Conservation (phyloP, 2,329 filamentous ascomycete genomes). For the Talaromyces sp. region DNA sequence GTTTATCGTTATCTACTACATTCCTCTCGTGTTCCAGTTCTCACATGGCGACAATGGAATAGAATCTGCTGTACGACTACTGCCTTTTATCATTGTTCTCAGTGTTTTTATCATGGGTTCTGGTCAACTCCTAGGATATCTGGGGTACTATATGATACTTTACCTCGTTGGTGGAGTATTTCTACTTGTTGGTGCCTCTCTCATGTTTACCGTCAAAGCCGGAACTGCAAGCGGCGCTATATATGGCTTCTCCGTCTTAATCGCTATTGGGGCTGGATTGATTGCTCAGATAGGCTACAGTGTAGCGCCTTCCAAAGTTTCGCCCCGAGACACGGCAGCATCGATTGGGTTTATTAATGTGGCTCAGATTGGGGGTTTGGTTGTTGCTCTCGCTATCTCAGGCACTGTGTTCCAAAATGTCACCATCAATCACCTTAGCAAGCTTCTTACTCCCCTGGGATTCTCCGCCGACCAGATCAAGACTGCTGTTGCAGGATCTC, state of each 20-base stretch:
- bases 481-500: neutral
- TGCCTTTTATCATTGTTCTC: neutral
- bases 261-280: neutral
- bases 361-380: slow-evolving; percentile 6
- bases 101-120: neutral
- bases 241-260: slow-evolving; percentile 15
- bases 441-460: neutral
- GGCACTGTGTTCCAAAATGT: slow-evolving; percentile 1
- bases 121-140: neutral
- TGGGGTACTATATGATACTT: neutral
- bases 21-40: neutral
- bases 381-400: neutral
- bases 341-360: neutral
- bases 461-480: neutral
- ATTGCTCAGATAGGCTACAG: slow-evolving; percentile 9
- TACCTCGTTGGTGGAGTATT: neutral
- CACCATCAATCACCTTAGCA: neutral
- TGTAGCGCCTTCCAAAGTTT: neutral
- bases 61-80: neutral
- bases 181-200: neutral
- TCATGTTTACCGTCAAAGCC: neutral
- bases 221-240: slow-evolving; percentile 17
- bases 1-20: neutral
- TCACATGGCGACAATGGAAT: neutral
- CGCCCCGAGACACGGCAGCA: neutral